Base-by-base conservation (phyloP, 2,329 filamentous ascomycete species). In the Teratosphaeria destructans region DNA sequence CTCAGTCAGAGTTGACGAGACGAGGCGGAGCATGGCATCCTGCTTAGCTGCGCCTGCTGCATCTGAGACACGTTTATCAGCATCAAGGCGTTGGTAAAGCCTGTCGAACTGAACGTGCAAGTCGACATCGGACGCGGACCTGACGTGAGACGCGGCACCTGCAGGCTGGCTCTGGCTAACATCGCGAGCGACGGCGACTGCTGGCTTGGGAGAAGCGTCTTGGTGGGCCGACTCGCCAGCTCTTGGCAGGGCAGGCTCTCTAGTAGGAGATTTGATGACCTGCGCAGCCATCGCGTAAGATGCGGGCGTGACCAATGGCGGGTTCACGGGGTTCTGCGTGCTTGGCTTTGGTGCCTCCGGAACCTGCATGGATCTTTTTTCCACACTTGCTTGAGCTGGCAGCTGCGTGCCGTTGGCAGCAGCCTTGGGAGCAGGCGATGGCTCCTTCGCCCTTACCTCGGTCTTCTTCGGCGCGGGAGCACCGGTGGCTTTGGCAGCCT, bases 41-140 rank as follows among this genome's bases (percentile, higher is more conserved):
- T 88, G 85, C 69, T 86, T 85, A n/a, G 84, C 81, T 49, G 80
- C 77, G 47, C 81, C 80, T 19, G 84, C 79, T 56, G 83, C 83
- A 68, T 86, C 84, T 68, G 85, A 81, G 52, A 82, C 79, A 59
- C 83, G 81, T 67, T 82, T 82, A 65, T 95, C 91, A 55, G 89
- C 85, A 72, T 80, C 87, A 75, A 87, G 79, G 53, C 82, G 82
- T 62, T 77, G 78, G 68, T 86, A 82, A 52, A 87, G 73, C 8
- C 73, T 73, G 37, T 82, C 79, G 26, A 86, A 73, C 61, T 85
- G 80, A 56, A 75, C 75, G 37, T 73, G 74, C 61, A 71, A 23
- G 5, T 49, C 19, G 5, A 49, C 16, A 49, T 49, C 43, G 43
- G 43, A 49, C 43, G 43, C 43, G 16, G n/a, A 49, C 19, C n/a